Evolutionary conservation across 345 rosid genomes (phyloP), one percentile per base, ranked within the genome.

Genomic region (Cardamine chenopodiifolia): DNA sequence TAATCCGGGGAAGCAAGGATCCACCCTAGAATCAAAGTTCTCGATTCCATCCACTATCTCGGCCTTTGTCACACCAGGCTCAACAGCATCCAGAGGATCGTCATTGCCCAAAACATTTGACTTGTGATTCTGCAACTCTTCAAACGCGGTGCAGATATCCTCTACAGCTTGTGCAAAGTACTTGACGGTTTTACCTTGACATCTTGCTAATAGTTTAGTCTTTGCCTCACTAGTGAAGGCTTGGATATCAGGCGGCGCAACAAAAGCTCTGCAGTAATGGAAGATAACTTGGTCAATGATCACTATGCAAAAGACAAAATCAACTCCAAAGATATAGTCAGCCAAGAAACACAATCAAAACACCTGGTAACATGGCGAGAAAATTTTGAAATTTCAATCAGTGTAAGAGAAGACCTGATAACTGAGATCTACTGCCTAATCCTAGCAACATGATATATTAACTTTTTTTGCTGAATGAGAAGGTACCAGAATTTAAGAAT

Each of bases 241-340:
- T 82, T 92, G 96, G 44, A 92, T 90, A 87, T 96, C 94, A 68
- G 80, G 83, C 3, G 96, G 88, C 4, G 94, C 88, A 83, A 96
- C 92, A 83, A 89, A 96, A 77, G 89, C 98, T 77, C 98, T 96
- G 94, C 79, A 67, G 19, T 66, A 5, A 70, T 57, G 65, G 32
- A 78, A 31, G 44, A 42, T 66, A 56, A 65, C 17, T 47, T 56
- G 31, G 69, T 66, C 64, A 50, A 49, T 8, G 48, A 76, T 20
- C 40, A 50, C 35, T 17, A 5, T 11, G 4, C 35, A 62, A 35
- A 31, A 37, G 31, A 44, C 18, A 53, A 53, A 42, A 68, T 54
- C 20, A 44, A 32, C 19, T 34, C 45, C 60, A 47, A 73, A 68
- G 56, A 61, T 72, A 53, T 63, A 62, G 54, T 37, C 44, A 61